A percentile compares a stretch with the other conserved stretches of the same genome.
These are phyloP conservation scores for Trametes sp. DNA, from an alignment of 1,284 basidiomycete species.

Conservation along the genomic window DNA sequence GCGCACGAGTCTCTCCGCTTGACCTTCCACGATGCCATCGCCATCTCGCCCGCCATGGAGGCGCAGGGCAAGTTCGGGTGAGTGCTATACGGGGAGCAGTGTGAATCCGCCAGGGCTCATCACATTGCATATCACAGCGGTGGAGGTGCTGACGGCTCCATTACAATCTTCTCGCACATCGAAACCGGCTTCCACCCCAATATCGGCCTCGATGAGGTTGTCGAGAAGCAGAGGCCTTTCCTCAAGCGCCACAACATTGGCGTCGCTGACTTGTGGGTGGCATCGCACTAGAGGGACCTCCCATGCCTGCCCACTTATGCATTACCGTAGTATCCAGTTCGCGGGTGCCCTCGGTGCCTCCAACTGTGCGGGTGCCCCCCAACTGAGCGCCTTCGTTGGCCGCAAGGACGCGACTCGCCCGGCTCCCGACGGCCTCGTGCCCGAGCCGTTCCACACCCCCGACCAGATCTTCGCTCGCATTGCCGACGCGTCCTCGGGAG, in stretches of 20 bases:
- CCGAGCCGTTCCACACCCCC: conserved; percentile 1
- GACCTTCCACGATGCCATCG: conserved; percentile 1
- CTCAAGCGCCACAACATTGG: not conserved
- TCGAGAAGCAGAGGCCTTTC: conserved; percentile 1
- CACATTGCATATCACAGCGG: not conserved
- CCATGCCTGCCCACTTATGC: not conserved
- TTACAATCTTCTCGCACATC: conserved; percentile 3
- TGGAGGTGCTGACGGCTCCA: not conserved
- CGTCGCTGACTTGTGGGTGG: not conserved
- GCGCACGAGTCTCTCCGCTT: not conserved
- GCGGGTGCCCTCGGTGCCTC: not conserved
- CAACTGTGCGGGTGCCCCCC: conserved; percentile 1
- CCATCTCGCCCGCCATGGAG: not conserved
- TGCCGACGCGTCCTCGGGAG: not conserved
- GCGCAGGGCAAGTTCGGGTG: conserved; percentile 1
- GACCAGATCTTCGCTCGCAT: not conserved
- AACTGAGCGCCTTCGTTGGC: not conserved
- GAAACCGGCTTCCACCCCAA: not conserved
- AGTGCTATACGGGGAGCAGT: not conserved
- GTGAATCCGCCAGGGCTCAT: not conserved
- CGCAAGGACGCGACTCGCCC: not conserved
- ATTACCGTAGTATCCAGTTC: not conserved
- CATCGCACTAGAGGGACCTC: not conserved
- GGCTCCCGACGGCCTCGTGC: not conserved
- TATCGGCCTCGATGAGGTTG: conserved; percentile 2